Conservation (phyloP, 1,284 basidiomycete genomes). For the Pseudozyma tsukubaensis region DNA sequence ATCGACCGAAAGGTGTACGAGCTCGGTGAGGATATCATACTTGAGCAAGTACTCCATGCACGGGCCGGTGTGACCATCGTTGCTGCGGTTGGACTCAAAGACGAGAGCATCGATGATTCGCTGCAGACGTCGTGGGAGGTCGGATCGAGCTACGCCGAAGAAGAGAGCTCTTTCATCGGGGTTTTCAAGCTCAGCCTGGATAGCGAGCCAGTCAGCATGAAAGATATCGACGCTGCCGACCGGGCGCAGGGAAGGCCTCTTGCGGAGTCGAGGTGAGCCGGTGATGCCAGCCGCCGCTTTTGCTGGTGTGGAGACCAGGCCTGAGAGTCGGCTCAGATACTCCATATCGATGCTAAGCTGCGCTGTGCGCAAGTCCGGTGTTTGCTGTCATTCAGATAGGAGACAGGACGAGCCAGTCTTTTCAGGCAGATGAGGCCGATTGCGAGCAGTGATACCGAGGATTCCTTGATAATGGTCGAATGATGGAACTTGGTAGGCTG, state of each 20-base stretch:
- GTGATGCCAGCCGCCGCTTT: constrained; percentile 31
- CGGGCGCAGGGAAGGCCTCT: constrained; percentile 41
- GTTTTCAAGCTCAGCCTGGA: constrained; percentile 72
- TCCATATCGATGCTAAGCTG: constrained; percentile 37
- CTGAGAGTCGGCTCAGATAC: constrained; percentile 47
- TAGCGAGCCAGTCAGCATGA: constrained; percentile 41
- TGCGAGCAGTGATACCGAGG: too few relatives aligned
- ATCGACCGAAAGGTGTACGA: constrained; percentile 61
- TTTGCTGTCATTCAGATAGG: constrained; percentile 7
- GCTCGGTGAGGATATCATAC: constrained; percentile 72
- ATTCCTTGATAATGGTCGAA: too few relatives aligned
- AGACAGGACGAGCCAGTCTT: too few relatives aligned
- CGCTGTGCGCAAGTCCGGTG: constrained; percentile 8
- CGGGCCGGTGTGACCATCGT: constrained; percentile 79
- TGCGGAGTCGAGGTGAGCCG: constrained; percentile 33
- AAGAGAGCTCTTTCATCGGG: constrained; percentile 85
- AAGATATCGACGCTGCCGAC: constrained; percentile 51
- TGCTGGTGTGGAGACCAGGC: constrained; percentile 43
- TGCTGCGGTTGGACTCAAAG: constrained; percentile 82
- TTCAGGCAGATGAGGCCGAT: too few relatives aligned
- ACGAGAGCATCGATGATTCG: constrained; percentile 89
- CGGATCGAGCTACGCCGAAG: constrained; percentile 83
- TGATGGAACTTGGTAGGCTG: background rate
- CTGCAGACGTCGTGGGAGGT: constrained; percentile 80
- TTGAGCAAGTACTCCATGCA: constrained; percentile 91